Percentiles rank a stretch among this genome's conserved stretches.
phyloP scores from a whole-genome alignment of 805 yeast species.

The Lipomyces spencermartinsiae region DNA sequence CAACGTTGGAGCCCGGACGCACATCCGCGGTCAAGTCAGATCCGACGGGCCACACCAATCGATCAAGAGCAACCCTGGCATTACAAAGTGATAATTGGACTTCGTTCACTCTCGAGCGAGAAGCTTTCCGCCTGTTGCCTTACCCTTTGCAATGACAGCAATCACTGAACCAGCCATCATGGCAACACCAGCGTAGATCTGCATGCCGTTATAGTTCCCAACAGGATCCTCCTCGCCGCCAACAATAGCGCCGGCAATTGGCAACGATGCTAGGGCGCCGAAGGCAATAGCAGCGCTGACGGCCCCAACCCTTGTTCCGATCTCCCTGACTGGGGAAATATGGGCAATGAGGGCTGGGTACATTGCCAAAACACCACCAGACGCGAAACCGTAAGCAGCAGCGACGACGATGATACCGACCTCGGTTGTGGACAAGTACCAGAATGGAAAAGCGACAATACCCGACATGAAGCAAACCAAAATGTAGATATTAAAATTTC shows the following conservation, averaged over 20 bases:
- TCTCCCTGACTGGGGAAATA: constrained; percentile 41
- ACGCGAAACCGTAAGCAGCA: constrained; percentile 45
- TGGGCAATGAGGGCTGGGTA: constrained; percentile 46
- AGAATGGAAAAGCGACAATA: constrained; percentile 43
- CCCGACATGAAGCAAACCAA: constrained; percentile 45
- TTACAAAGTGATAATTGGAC: not conserved
- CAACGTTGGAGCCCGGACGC: no score
- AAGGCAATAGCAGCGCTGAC: constrained; percentile 64
- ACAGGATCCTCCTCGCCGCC: constrained; percentile 18
- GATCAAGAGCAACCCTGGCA: not conserved
- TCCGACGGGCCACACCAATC: not conserved
- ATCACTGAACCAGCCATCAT: constrained; percentile 35
- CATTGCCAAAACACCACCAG: constrained; percentile 47
- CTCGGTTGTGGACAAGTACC: constrained; percentile 22
- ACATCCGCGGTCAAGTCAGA: no score
- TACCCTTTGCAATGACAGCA: constrained; percentile 32
- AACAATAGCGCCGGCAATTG: constrained; percentile 44
- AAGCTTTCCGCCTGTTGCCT: constrained; percentile 31
- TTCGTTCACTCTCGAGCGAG: constrained; percentile 13
- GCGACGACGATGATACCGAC: constrained; percentile 40
- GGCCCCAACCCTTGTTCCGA: constrained; percentile 60
- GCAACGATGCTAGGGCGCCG: constrained; percentile 48
- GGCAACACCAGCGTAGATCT: constrained; percentile 39
- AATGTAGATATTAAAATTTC: constrained; percentile 53
- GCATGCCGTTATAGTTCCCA: constrained; percentile 34